Evolutionary conservation across 1,284 basidiomycete genomes (phyloP).

Genomic region (Puccinia triticina): DNA sequence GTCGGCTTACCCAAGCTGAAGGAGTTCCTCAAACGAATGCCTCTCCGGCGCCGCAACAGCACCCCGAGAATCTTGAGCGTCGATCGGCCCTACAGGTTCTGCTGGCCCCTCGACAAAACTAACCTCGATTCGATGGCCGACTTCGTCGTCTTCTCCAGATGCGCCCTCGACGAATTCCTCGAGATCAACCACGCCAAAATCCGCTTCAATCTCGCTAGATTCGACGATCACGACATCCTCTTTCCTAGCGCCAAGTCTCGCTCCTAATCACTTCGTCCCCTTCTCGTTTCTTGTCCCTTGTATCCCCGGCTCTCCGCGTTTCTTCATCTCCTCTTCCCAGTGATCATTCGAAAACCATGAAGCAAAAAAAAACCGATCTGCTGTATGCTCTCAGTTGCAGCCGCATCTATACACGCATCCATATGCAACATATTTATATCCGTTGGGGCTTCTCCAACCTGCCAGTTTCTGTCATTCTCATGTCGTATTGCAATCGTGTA

Average conservation of each 20-base stretch:
- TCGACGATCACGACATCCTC: slow-evolving; percentile 25
- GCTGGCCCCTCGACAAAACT: slow-evolving; percentile 43
- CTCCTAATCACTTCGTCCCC: too few species aligned
- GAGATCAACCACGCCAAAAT: neutral
- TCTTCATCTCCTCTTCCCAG: neutral
- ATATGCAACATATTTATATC: too few species aligned
- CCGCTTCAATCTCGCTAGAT: neutral
- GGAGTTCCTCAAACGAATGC: neutral
- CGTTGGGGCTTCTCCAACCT: too few species aligned
- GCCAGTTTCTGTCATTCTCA: too few species aligned
- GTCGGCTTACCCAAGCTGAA: slow-evolving; percentile 20
- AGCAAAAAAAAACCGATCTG: neutral
- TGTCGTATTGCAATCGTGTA: too few species aligned
- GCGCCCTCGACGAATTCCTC: slow-evolving; percentile 36
- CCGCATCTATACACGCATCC: too few species aligned
- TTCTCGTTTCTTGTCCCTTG: too few species aligned
- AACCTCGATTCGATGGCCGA: slow-evolving; percentile 43
- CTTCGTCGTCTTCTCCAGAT: slow-evolving; percentile 45
- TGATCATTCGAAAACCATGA: neutral
- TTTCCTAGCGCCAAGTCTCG: neutral
- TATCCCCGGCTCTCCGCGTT: too few species aligned
- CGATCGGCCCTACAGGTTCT: slow-evolving; percentile 39
- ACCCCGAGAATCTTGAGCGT: slow-evolving; percentile 29
- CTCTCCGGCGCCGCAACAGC: neutral
- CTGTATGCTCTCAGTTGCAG: too few species aligned